Percentiles rank a stretch among this genome's conserved stretches.
Conservation (phyloP, 2,329 filamentous ascomycete genomes). For the Chaetomiaceae sp. region DNA sequence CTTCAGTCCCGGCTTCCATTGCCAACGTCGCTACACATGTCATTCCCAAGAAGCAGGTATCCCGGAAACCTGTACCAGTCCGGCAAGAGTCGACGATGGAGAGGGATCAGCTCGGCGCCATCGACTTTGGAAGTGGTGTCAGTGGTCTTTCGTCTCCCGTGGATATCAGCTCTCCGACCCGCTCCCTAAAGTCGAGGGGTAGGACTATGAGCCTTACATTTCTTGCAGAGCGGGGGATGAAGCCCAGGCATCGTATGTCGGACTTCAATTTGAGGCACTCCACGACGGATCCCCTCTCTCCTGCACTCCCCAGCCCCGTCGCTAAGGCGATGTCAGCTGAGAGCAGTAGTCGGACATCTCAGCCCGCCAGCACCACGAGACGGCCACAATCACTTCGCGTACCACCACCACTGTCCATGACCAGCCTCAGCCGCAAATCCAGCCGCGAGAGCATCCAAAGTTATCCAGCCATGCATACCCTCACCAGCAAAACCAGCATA, state of each 20-base stretch:
- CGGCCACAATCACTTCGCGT: conserved; percentile 34
- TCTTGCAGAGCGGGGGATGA: conserved; percentile 27
- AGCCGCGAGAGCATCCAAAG: conserved; percentile 32
- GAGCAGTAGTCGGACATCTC: conserved; percentile 34
- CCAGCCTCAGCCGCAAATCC: conserved; percentile 28
- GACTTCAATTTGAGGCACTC: conserved; percentile 8
- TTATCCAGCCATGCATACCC: conserved; percentile 20
- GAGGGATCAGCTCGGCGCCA: background rate
- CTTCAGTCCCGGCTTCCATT: conserved; percentile 26
- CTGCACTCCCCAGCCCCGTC: conserved; percentile 28
- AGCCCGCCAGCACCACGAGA: conserved; percentile 41
- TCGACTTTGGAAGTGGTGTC: conserved; percentile 8
- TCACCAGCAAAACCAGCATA: conserved; percentile 31
- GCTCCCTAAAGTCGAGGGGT: conserved; percentile 8
- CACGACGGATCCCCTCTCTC: conserved; percentile 16
- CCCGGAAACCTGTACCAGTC: conserved; percentile 31
- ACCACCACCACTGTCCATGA: conserved; percentile 34
- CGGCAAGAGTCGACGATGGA: conserved; percentile 13
- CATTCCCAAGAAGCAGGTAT: conserved; percentile 31
- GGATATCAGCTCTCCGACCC: background rate
- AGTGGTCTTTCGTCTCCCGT: background rate
- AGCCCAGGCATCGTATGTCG: conserved; percentile 20
- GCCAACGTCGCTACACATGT: conserved; percentile 30
- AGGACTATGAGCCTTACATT: conserved; percentile 33
- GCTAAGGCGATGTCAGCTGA: conserved; percentile 26